Percentiles rank a stretch among this genome's conserved stretches.
Conservation (phyloP, 345 rosid genomes). For the Gossypium anomalum region DNA sequence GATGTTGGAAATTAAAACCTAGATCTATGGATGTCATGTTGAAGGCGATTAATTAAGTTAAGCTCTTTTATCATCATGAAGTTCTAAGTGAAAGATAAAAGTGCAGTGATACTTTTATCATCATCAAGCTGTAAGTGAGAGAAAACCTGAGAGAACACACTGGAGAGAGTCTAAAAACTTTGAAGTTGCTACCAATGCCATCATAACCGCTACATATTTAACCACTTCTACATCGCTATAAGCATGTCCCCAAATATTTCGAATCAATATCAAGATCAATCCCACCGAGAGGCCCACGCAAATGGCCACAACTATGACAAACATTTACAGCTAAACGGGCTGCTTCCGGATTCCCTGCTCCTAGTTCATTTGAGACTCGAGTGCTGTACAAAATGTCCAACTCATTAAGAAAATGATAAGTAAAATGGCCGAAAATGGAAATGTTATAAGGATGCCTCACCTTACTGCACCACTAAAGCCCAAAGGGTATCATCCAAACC, state of each 20-base stretch:
- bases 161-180: conserved; percentile 42
- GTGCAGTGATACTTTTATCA: no score
- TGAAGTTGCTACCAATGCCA: conserved; percentile 37
- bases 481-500: conserved; percentile 80
- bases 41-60: no score
- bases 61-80: no score
- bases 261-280: conserved; percentile 15
- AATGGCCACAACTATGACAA: conserved; percentile 5
- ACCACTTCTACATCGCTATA: conserved; percentile 33
- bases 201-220: conserved; percentile 29
- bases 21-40: no score
- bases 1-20: no score
- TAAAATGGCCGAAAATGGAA: neutral
- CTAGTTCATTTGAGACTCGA: conserved; percentile 36
- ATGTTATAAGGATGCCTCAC: conserved; percentile 28
- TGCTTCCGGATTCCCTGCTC: conserved; percentile 25
- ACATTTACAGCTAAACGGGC: conserved; percentile 26
- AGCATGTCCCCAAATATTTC: conserved; percentile 22
- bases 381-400: conserved; percentile 21
- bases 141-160: conserved; percentile 45
- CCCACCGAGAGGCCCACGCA: conserved; percentile 16
- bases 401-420: no score
- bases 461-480: conserved; percentile 77
- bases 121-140: no score
- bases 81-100: no score